Evolutionary conservation across 306 rosid genomes (phyloP).

Genomic region (Acacia confusa): DNA sequence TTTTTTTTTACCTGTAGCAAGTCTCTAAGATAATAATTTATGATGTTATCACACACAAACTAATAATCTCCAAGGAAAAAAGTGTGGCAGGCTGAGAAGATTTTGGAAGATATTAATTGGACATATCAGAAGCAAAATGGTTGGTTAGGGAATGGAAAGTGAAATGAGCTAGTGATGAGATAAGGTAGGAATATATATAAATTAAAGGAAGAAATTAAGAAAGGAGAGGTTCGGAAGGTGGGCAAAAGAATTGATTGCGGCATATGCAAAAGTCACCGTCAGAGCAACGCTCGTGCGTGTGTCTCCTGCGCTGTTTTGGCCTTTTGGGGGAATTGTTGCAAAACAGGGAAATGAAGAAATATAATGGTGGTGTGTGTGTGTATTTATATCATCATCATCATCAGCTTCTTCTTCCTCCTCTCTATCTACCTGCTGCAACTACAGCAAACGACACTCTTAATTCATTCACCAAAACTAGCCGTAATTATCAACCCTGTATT

Average conservation of each 20-base stretch:
- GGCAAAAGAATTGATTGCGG: conserved; percentile 11
- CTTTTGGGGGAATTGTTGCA: conserved; percentile 26
- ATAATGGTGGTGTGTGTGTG: neutral
- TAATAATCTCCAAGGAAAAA: neutral
- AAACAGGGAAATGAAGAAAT: conserved; percentile 14
- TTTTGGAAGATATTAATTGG: neutral
- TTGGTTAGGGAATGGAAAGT: neutral
- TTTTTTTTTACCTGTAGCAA: neutral
- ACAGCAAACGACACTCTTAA: neutral
- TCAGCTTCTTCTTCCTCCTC: neutral
- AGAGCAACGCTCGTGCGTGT: conserved; percentile 46
- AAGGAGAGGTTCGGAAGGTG: conserved; percentile 17
- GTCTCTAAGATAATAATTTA: neutral
- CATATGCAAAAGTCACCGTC: conserved; percentile 34
- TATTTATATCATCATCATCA: neutral
- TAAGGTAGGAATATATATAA: neutral
- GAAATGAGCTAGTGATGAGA: neutral
- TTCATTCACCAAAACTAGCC: neutral
- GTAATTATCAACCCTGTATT: neutral
- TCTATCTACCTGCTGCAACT: conserved; percentile 16
- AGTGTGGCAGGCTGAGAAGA: neutral
- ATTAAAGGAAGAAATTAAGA: neutral
- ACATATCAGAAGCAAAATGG: neutral
- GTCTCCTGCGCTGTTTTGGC: conserved; percentile 30
- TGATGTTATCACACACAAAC: neutral